Evolutionary conservation across 176 grass and related monocot species (phyloP), one percentile per base, ranked within the genome.

Genomic region (Rhynchospora pubera): DNA sequence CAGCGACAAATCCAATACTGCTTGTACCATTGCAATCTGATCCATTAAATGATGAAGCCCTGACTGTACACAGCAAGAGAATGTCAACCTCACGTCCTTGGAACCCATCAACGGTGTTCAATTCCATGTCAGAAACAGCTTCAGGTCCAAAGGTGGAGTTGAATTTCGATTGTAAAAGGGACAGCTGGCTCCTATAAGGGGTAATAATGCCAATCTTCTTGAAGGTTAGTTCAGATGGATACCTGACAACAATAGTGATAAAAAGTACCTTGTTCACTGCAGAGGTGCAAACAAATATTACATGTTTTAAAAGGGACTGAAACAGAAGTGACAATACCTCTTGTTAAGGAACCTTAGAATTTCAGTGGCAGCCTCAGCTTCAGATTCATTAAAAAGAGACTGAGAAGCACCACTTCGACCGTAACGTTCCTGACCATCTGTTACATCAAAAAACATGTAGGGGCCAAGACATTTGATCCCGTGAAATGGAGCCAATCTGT

Each of bases 61-160:
- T 94, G 81, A 98, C 95, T 81, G 95, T 98, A 85, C 92, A 98
- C 63, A 98, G 83, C 26, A 98, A 45, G 73, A 98, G 85, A 59
- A 98, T 98, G 78, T 98, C 95, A 78, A 98, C 92, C 86, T 98
- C 95, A 78, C 95, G 95, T 39, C 95, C 95, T 94, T 98, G 95
- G 89, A 98, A 98, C 72, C 95, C 95, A 85, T 98, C 92, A 75
- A 98, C 90, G 28, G 95, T 98, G 62, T 94, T 98, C 21, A 98
- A 86, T 85, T 98, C 95, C 89, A 93, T 94, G 42, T 94, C 95
- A 81, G 88, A 84, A 88, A 93, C 83, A 81, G 89, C 81, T 77
- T 98, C 95, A 55, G 92, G 79, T n/a, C 92, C 92, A 88, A 98
- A 94, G 65, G 52, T 81, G 46, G 69, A 83, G 80, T 84, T 92